Evolutionary conservation across 2,329 filamentous ascomycete species (phyloP), one percentile per base, ranked within the genome.

Genomic region (Leptographium procerum): DNA sequence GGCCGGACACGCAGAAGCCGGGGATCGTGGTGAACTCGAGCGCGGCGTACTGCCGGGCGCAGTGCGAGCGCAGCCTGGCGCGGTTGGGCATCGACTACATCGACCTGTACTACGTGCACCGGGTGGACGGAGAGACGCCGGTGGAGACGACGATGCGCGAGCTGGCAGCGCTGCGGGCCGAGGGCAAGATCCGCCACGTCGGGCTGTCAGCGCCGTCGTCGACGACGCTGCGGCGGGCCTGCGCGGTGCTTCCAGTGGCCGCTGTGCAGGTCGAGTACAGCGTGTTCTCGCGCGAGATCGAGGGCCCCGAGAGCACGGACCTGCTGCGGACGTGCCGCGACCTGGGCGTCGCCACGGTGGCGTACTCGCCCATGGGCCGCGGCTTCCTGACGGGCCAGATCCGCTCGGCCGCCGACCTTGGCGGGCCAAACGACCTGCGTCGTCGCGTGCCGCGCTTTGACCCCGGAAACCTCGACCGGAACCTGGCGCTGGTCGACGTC

Each of bases 211-310:
- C 83, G 63, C 70, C 75, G 59, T 74, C 74, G 11, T 73, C 77
- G 1, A 67, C 68, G 3, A 77, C 79, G 0, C 70, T 85, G 48
- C 75, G 77, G 16, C 75, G 80, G 2, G 81, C 78, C 13, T 67
- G 71, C 64, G 74, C 75, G 52, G 68, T 84, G n/a, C 71, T 73
- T 58, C 78, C 73, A 26, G 72, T 84, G 58, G 64, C 73, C 3
- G 77, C 78, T 2, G 70, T 79, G 4, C 79, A 83, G 64, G 71
- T 82, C 45, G 79, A 84, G 65, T 82, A 80, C 68, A 75, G 70
- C 26, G 77, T 76, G 0, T 83, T 77, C 66, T 68, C 73, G 3
- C 73, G 85, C 34, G 78, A 83, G 45, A 81, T 88, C 61, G 85
- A 89, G 65, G 73, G 72, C 11, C 67, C 70, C 2, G 65, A 70